Conservation (phyloP, 441 rosid genomes). For the Gossypium schwendimanii region DNA sequence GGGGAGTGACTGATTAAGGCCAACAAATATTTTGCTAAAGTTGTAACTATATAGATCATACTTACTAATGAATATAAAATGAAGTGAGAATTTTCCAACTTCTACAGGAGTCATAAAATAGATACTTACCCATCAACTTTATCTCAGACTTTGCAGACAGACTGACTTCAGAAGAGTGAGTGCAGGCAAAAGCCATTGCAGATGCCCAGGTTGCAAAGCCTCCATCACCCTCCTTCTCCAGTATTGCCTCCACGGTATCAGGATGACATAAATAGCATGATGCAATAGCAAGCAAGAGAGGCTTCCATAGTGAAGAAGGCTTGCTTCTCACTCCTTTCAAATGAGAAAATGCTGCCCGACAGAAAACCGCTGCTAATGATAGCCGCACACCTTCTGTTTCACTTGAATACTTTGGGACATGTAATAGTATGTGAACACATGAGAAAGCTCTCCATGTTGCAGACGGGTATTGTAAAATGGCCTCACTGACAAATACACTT, state of each 20-base stretch:
- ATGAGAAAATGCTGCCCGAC: conserved; percentile 62
- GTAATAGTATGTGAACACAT: conserved; percentile 60
- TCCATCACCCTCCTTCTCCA: conserved; percentile 48
- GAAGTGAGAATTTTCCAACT: background rate
- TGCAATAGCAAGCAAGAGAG: conserved; percentile 68
- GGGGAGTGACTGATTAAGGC: background rate
- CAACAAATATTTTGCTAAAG: background rate
- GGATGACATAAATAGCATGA: conserved; percentile 67
- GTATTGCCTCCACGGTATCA: conserved; percentile 41
- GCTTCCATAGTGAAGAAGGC: conserved; percentile 66
- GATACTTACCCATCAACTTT: conserved; percentile 53
- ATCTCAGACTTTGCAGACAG: conserved; percentile 46
- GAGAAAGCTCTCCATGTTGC: conserved; percentile 77
- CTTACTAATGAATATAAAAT: background rate
- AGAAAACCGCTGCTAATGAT: conserved; percentile 45
- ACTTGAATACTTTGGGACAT: conserved; percentile 51
- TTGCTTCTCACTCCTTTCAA: conserved; percentile 47
- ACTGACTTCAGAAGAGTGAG: conserved; percentile 35
- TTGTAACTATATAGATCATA: background rate
- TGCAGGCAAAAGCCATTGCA: conserved; percentile 43
- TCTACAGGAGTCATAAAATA: conserved; percentile 1
- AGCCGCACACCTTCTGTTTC: conserved; percentile 50
- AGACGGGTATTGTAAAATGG: conserved; percentile 66
- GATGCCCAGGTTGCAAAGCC: conserved; percentile 68
- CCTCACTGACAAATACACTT: conserved; percentile 62